Base-by-base conservation (phyloP, 805 yeast species). In the Lipomyces yamanashiensis region DNA sequence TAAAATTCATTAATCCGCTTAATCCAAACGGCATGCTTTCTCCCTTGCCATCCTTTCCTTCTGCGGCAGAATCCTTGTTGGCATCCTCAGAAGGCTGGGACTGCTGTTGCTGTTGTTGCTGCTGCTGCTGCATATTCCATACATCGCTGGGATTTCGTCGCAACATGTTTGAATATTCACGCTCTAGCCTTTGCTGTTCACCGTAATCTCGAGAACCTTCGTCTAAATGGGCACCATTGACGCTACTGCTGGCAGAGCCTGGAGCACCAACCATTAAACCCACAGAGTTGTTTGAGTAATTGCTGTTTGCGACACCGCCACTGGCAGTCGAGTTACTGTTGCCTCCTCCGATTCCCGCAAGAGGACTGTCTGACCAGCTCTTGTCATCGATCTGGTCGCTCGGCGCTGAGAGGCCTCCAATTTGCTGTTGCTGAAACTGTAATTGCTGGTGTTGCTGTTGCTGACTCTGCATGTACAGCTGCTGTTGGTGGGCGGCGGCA, bases 21-120 rank as follows among this genome's bases (percentile, higher is more conserved):
- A 91, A 75, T 0, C 96, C 96, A 74, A 80, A 90, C 71, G 65
- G 67, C 79, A 82, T 61, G 84, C 87, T 77, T 85, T 80, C 36
- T 84, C 88, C 52, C n/a, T 59, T 55, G 36, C 1, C 52, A 19
- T n/a, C 49, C 17, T 54, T 44, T 6, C 43, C 59, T 7, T 34
- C 53, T 10, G 39, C 23, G 10, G 41, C 39, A 7, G 19, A n/a
- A 1, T 33, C 52, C 13, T 45, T 45, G 40, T 12, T 49, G 15
- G 36, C 51, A 17, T 51, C 57, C 8, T 53, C 49, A 37, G 15
- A n/a, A 2, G 37, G 34, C 47, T 21, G 48, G 6, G 52, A 33
- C 37, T 48, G 45, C 45, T 7, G 45, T 41, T 41, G 28, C 28
- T 13, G 49, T 23, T 34, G 45, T 13, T 58, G 54, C 28, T 33